Base-by-base conservation (phyloP, 2,329 filamentous ascomycete genomes). In the Leptodontidium sp. region DNA sequence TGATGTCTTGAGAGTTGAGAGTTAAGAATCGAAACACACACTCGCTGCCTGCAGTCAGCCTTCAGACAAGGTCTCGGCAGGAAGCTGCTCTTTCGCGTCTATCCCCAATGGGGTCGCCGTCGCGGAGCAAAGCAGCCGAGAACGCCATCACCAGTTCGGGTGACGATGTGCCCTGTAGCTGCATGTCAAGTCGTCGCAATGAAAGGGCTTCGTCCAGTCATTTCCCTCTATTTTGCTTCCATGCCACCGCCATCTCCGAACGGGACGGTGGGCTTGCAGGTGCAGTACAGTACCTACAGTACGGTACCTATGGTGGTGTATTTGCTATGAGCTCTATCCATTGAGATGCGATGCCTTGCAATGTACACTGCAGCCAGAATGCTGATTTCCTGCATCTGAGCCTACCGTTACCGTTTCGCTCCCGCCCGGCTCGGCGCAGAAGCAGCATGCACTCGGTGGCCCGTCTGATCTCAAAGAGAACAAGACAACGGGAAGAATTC, bases 371-470 rank as follows among this genome's bases (percentile, higher is more conserved):
- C 52, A 55, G 26, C 14, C 50, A 53, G 50, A 52, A 26, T 4
- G 24, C 24, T 32, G 61, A 64, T 11, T 26, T 12, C 35, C 26
- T 52, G 45, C 61, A 53, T 43, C 32, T 32, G 29, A 32, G 29
- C 29, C 45, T n/a, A 5, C 45, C n/a, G 4, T 38, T 12, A 58
- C 61, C 43, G 43, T 61, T 47, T 29, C 12, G 4, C 43, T 65
- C 61, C 61, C 61, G 61, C 38, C 52, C 53, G 63, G 53, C 52
- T 65, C 17, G 63, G 53, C 52, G 32, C 38, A 58, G 17, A 58
- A 40, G 40, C 9, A 55, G 47, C 24, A 21, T 11, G 47, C 21
- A 32, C 43, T 32, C 26, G 24, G 59, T 62, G 59, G 53, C 53
- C 17, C 32, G 29, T 57, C 53, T 58, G 32, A 40, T 43, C 7